A percentile compares a stretch with the other conserved stretches of the same genome.
phyloP scores from a whole-genome alignment of 768 basidiomycete species.

The Crucibulum laeve region DNA sequence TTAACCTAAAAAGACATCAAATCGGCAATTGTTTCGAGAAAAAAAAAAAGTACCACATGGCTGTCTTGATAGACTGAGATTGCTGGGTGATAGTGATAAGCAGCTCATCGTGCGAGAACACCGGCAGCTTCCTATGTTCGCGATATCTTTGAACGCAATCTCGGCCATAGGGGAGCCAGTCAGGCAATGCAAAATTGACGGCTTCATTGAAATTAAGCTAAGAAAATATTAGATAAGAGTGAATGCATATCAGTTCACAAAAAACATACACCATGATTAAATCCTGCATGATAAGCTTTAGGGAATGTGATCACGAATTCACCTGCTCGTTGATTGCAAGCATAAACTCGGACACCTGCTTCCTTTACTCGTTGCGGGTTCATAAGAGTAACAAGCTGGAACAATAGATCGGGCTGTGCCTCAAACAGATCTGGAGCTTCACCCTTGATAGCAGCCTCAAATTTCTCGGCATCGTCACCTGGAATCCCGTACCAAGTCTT shows the following conservation, averaged over 20 bases:
- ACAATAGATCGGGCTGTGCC: slow-evolving; percentile 94
- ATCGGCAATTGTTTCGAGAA: background rate
- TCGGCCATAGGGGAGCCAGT: slow-evolving; percentile 86
- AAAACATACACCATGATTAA: slow-evolving; percentile 90
- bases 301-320: slow-evolving; percentile 98
- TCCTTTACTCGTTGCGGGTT: slow-evolving; percentile 83
- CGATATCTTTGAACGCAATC: slow-evolving; percentile 90
- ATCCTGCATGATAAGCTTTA: slow-evolving; percentile 96
- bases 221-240: slow-evolving; percentile 14
- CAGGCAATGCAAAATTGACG: slow-evolving; percentile 95
- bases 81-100: slow-evolving; percentile 97
- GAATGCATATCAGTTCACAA: background rate
- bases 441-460: slow-evolving; percentile 90
- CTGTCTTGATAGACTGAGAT: slow-evolving; percentile 87
- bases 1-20: slow-evolving; percentile 51
- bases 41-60: slow-evolving; percentile 68
- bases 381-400: slow-evolving; percentile 97
- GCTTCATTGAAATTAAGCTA: slow-evolving; percentile 99
- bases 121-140: slow-evolving; percentile 87
- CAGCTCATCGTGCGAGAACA: slow-evolving; percentile 97
- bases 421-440: slow-evolving; percentile 98
- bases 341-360: slow-evolving; percentile 88
- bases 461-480: slow-evolving; percentile 91
- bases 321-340: slow-evolving; percentile 94
- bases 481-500: slow-evolving; percentile 99